Conservation (phyloP, 2,329 filamentous ascomycete genomes). For the Ophiosphaerella herpotricha region DNA sequence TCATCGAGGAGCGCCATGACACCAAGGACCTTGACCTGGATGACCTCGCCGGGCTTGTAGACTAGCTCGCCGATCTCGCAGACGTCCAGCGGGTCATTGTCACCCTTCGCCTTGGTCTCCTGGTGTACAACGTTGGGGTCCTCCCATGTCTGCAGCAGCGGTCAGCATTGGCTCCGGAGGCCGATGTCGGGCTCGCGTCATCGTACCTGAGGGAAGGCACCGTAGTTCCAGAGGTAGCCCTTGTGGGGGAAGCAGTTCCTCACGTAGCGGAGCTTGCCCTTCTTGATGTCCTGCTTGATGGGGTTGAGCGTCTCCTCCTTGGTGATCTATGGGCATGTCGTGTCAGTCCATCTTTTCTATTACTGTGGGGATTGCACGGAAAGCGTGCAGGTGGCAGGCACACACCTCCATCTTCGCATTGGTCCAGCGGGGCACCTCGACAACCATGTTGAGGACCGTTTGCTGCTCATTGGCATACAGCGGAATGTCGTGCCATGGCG, state of each 20-base stretch:
- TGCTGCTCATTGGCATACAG: conserved; percentile 96
- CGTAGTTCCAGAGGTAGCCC: conserved; percentile 99
- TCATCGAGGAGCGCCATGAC: conserved; percentile 99
- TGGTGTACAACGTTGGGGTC: conserved; percentile 95
- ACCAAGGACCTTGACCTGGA: conserved; percentile 99
- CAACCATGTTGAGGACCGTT: conserved; percentile 97
- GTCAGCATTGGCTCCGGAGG: conserved; percentile 28
- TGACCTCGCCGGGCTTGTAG: conserved; percentile 92
- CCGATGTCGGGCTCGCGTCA: conserved; percentile 35
- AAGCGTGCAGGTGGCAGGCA: conserved; percentile 25
- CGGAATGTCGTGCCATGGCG: conserved; percentile 97
- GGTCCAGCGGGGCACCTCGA: conserved; percentile 99
- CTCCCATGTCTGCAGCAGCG: conserved; percentile 82
- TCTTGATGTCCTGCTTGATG: conserved; percentile 99
- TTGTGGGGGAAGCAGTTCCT: conserved; percentile 99
- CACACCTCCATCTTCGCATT: conserved; percentile 98
- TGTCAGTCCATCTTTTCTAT: conserved; percentile 22
- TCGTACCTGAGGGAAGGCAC: conserved; percentile 93
- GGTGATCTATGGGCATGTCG: conserved; percentile 71
- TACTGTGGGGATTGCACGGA: conserved; percentile 15
- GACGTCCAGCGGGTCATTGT: conserved; percentile 98
- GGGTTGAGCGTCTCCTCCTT: conserved; percentile 98
- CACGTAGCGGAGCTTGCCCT: conserved; percentile 98
- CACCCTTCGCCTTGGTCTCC: conserved; percentile 99
- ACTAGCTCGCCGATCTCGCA: conserved; percentile 99